Base-by-base conservation (phyloP, 306 rosid genomes). In the Rosa chinensis region DNA sequence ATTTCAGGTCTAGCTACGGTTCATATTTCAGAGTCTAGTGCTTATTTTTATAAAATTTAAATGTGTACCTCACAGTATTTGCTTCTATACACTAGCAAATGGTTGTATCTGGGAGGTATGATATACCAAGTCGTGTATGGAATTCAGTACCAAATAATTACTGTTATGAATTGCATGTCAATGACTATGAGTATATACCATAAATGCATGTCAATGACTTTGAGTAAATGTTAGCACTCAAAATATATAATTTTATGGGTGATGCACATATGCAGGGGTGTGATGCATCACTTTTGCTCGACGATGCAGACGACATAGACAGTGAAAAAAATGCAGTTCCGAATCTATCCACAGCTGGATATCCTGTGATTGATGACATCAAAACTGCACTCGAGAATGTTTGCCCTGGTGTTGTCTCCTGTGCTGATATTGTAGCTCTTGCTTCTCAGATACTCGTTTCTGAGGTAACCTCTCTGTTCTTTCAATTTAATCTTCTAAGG, bases 381-480 rank as follows among this genome's bases (percentile, higher is more conserved):
- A 88, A 88, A 83, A 61, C 91, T 13, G 85, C 87, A 0, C 59
- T 88, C 0, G 87, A 88, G 72, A 83, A 76, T 64, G 89, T 69
- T 49, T 88, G 91, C 44, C 91, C 89, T 1, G 89, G 89, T 0
- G 74, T 83, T 2, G 89, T 88, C 42, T 87, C 90, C 2, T 88
- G 91, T 74, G 87, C 91, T 17, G 91, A 88, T 42, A 85, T 88
- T 35, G 66, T 88, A 44, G 85, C 91, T 37, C 43, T 88, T 73
- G 72, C 86, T 39, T 47, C 91, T 28, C 68, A 80, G 68, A 71
- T 73, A 7, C 25, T 81, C 0, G 83, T 84, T 78, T 4, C 71
- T 50, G 56, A 67, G 88, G 90, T 87, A 86, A 71, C 69, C 10
- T 10, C 5, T 3, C 17, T 62, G 6, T 62, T 32, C 40, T 62